Evolutionary conservation across 2,329 filamentous ascomycete genomes (phyloP), one percentile per base, ranked within the genome.

Genomic region (Ophiostoma novo-ulmi): DNA sequence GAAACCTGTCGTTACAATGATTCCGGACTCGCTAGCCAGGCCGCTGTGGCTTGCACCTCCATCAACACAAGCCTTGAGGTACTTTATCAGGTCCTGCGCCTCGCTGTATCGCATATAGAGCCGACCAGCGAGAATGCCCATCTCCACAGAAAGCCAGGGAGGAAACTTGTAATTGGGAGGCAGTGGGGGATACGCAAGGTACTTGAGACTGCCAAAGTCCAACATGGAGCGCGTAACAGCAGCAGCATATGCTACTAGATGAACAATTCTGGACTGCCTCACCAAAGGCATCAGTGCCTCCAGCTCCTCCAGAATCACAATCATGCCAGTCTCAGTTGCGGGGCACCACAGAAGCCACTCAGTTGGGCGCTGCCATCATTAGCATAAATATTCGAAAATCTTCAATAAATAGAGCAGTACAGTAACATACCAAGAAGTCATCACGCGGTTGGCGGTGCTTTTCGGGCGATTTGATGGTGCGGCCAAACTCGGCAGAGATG

Each of bases 261-360:
- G 0, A 74, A 70, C 20, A 55, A 5, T 70, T 1, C 68, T 41
- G 0, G 36, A 61, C 0, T 70, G 69, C 1, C 77, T 77, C 6
- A 89, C 73, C 0, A 81, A 72, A 0, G 81, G 80, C 3, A 91
- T 80, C 0, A 90, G 73, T 0, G 75, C 65, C 70, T 91, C 86
- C 0, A 84, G 87, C 75, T 91, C 89, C 73, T 91, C 88, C 0
- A 88, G 85, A 38, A 85, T 87, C 1, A 91, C 75, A 1, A 91
- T 76, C 0, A 91, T 73, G 0, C 83, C 88, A 0, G 80, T 83
- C 8, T 85, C 75, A 0, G 79, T 78, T 0, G 74, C n/a, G 0
- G 74, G 74, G 71, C 83, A 85, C 83, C 84, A 89, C 0, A 91
- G 76, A 1, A 91, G 75, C 88, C 87, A 91, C 36, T 88, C 84